phyloP scores from a whole-genome alignment of 306 rosid species.

The Lablab purpureus region DNA sequence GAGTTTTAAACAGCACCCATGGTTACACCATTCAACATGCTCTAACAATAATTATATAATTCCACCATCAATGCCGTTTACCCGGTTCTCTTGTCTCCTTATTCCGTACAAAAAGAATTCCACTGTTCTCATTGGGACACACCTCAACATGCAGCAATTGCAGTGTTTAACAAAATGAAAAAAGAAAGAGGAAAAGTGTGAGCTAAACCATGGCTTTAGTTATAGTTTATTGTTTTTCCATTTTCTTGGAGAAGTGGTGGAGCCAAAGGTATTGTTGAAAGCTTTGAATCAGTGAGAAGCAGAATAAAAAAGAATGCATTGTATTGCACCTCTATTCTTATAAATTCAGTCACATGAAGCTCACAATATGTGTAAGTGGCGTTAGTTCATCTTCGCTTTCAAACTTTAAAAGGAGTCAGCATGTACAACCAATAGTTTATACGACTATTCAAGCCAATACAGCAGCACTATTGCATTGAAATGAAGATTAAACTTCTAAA shows the following conservation, averaged over 20 bases:
- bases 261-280: constrained; percentile 10
- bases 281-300: constrained; percentile 16
- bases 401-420: not conserved
- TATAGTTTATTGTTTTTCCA: constrained; percentile 28
- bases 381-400: constrained; percentile 44
- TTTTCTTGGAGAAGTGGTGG: constrained; percentile 15
- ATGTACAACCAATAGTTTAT: constrained; percentile 18
- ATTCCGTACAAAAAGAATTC: constrained; percentile 41
- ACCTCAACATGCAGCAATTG: constrained; percentile 5
- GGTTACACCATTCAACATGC: not conserved
- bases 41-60: constrained; percentile 27
- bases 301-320: not conserved
- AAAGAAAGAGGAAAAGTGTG: not conserved
- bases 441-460: constrained; percentile 32
- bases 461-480: constrained; percentile 42
- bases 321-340: not conserved
- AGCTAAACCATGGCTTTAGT: not conserved
- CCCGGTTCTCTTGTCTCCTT: constrained; percentile 58
- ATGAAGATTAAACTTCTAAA: not conserved
- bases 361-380: constrained; percentile 23
- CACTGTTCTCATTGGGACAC: constrained; percentile 31
- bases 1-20: too few relatives aligned
- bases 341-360: constrained; percentile 26
- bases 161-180: not conserved
- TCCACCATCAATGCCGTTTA: constrained; percentile 52